Evolutionary conservation across 768 basidiomycete genomes (phyloP).

Genomic region (Tricholoma hemisulphureum): DNA sequence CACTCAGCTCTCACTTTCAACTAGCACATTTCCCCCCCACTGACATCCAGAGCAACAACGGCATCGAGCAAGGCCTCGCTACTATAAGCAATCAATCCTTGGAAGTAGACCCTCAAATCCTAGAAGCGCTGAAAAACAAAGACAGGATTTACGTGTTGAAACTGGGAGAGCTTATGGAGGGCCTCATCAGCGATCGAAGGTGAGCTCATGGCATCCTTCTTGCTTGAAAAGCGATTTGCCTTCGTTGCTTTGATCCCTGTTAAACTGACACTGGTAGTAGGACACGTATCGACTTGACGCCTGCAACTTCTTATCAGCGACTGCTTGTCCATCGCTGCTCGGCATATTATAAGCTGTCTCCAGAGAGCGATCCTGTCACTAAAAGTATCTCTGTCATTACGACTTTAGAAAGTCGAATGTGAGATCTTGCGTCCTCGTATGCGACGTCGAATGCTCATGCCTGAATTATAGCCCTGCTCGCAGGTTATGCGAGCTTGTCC

Average conservation of each 20-base stretch:
- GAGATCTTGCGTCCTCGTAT: constrained; percentile 30
- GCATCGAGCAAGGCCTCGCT: constrained; percentile 20
- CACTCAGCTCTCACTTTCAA: constrained; percentile 16
- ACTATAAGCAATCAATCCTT: constrained; percentile 15
- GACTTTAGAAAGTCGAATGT: constrained; percentile 75
- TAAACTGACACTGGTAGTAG: constrained; percentile 37
- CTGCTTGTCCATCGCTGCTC: constrained; percentile 85
- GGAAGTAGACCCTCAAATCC: constrained; percentile 75
- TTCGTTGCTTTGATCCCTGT: not conserved
- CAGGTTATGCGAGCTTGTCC: constrained; percentile 74
- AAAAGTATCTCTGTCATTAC: constrained; percentile 61
- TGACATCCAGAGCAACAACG: constrained; percentile 23
- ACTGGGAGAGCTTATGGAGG: constrained; percentile 85
- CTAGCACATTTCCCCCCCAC: constrained; percentile 16
- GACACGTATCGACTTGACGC: constrained; percentile 61
- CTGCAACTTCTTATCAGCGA: constrained; percentile 79
- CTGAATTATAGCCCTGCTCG: constrained; percentile 56
- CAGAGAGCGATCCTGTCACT: constrained; percentile 62
- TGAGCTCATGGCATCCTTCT: constrained; percentile 34
- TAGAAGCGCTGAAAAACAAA: constrained; percentile 85
- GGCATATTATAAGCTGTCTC: constrained; percentile 71
- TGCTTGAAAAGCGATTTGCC: not conserved
- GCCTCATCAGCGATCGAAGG: constrained; percentile 73
- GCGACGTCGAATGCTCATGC: constrained; percentile 7
- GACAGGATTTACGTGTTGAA: constrained; percentile 85